Evolutionary conservation across 2,329 filamentous ascomycete genomes (phyloP).

Genomic region (Penicillium janthinellum): DNA sequence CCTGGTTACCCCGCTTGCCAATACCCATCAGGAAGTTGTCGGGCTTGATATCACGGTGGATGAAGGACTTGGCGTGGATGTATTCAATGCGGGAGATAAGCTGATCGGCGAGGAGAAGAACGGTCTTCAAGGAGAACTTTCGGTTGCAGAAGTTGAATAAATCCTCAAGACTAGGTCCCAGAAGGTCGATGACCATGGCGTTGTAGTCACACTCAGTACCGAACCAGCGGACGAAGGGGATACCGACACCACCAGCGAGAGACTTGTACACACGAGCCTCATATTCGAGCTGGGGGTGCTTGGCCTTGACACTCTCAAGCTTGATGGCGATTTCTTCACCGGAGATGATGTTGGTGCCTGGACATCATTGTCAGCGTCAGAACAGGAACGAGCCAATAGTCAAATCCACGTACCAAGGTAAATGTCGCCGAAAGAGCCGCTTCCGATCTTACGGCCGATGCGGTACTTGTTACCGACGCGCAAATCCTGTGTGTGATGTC

Average conservation of each 20-base stretch:
- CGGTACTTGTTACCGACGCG: conserved; percentile 99
- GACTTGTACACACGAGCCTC: conserved; percentile 87
- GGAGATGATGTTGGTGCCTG: conserved; percentile 98
- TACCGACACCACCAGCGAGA: conserved; percentile 93
- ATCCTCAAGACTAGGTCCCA: conserved; percentile 93
- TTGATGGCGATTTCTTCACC: conserved; percentile 99
- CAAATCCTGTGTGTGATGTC: conserved; percentile 72
- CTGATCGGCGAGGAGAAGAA: conserved; percentile 93
- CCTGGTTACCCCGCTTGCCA: conserved; percentile 97
- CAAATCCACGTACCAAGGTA: conserved; percentile 69
- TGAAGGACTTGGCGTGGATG: conserved; percentile 99
- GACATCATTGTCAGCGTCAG: conserved; percentile 14
- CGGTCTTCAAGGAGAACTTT: conserved; percentile 98
- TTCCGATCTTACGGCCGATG: conserved; percentile 98
- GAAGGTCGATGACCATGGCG: conserved; percentile 97
- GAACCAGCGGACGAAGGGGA: conserved; percentile 99
- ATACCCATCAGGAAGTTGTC: conserved; percentile 99
- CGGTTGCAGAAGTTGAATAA: conserved; percentile 99
- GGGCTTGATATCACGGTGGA: conserved; percentile 99
- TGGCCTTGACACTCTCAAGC: conserved; percentile 98
- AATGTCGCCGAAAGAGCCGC: conserved; percentile 96
- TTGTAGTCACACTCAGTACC: conserved; percentile 99
- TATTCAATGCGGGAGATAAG: conserved; percentile 99
- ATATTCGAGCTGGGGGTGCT: conserved; percentile 98
- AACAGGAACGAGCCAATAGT: not conserved